Evolutionary conservation across 306 rosid species (phyloP).

Genomic region (Adenanthera pavonina): DNA sequence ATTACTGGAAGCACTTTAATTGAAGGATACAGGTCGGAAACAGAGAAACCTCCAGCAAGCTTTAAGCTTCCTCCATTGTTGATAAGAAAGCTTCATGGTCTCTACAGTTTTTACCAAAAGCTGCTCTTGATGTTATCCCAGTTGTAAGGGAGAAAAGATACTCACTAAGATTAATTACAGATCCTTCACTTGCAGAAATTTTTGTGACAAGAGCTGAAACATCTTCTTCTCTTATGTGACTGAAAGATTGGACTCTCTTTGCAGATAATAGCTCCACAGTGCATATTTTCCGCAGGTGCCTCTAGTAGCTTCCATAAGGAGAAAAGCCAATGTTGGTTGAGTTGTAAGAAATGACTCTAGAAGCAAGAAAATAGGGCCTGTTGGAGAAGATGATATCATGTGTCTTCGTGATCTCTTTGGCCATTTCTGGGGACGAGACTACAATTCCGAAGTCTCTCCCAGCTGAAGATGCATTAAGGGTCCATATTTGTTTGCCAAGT

Average conservation of each 20-base stretch:
- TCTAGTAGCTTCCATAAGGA: slow-evolving; percentile 33
- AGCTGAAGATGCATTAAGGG: slow-evolving; percentile 35
- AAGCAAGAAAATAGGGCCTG: slow-evolving; percentile 22
- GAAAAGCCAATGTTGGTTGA: slow-evolving; percentile 1
- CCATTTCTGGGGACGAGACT: slow-evolving; percentile 17
- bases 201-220: slow-evolving; percentile 9
- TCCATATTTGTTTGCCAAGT: slow-evolving; percentile 42
- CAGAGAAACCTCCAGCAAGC: slow-evolving; percentile 25
- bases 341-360: background rate
- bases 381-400: slow-evolving; percentile 30
- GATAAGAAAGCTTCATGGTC: slow-evolving; percentile 11
- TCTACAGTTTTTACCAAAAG: slow-evolving; percentile 26
- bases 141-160: slow-evolving; percentile 3
- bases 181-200: slow-evolving; percentile 39
- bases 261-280: slow-evolving; percentile 21
- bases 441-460: slow-evolving; percentile 35
- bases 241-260: slow-evolving; percentile 26
- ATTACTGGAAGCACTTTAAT: slow-evolving; percentile 14
- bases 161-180: slow-evolving; percentile 28
- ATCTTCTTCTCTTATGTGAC: slow-evolving; percentile 39
- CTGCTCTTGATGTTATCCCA: slow-evolving; percentile 5
- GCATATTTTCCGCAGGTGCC: slow-evolving; percentile 35
- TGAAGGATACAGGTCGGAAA: slow-evolving; percentile 42
- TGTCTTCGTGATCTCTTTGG: slow-evolving; percentile 35
- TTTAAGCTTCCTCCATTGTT: slow-evolving; percentile 15